Evolutionary conservation across 495 filamentous ascomycete species (phyloP), one percentile per base, ranked within the genome.

Genomic region (Aspergillus leporis): DNA sequence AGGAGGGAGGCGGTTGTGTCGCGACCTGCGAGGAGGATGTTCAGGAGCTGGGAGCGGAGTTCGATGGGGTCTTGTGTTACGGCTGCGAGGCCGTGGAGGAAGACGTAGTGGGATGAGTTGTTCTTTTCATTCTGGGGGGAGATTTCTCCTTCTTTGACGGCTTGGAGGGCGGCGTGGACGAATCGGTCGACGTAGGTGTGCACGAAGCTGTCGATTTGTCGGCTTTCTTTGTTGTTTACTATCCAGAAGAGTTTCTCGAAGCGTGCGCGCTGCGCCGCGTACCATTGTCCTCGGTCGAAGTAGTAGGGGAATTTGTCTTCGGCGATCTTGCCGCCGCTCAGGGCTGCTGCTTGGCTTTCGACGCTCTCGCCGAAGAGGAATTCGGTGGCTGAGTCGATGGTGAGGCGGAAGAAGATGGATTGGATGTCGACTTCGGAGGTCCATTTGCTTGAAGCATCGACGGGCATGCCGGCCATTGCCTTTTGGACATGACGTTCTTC

Each of bases 381-480:
- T 51, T 87, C 85, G 4, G 84, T 88, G 14, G 85, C 81, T 7
- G 81, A 82, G 70, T 90, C 87, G 28, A 90, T 78, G 5, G 86
- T 87, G 65, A 89, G 74, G 21, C 79, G 78, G 73, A 83, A 88
- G 71, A 89, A 86, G 34, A 89, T 74, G 10, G 73, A 68, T 58
- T 84, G 83, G 46, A 88, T 76, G 62, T 87, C 81, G 28, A 82
- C 75, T 2, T 60, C 62, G 21, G 67, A 47, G 6, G 78, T 81
- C 80, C 80, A 83, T 55, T 71, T 69, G 31, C 57, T 65, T 5
- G 75, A 63, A 3, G 61, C 59, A 0, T 68, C 71, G n/a, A 74
- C 60, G 53, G 66, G 67, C 19, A 74, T 63, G 30, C 61, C 70
- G 19, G 67, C 66, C 59, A 82, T 66, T 5, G 81, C 74, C 30